Evolutionary conservation across 208 protist genomes (phyloP), one percentile per base, ranked within the genome.

Genomic region (Trichomonas vaginalis): DNA sequence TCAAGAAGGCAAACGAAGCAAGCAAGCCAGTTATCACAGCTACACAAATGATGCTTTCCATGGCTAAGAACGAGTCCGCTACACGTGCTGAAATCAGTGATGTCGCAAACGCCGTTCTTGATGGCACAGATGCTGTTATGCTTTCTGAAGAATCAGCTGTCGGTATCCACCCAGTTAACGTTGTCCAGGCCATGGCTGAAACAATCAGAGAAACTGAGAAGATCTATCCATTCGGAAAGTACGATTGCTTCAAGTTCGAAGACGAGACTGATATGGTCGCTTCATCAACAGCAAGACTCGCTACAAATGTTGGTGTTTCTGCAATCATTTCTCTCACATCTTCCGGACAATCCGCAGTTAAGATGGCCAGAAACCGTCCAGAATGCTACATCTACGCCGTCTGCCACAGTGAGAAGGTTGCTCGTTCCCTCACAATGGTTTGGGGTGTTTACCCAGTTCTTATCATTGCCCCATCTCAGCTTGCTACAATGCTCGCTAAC

Each of bases 301-400:
- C 98, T 15, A 98, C 98, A 96, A 98, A 99, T 96, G 97, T 98
- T 35, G 96, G 98, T 46, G 98, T 98, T 27, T 98, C 97, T 92
- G 97, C 97, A 9, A 97, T 99, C 95, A 96, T 99, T 45, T 97
- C 96, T 6, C 32, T 97, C 0, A 97, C 96, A 83, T 96, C 61
- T 46, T 96, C 96, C 27, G 97, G 98, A 95, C 97, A 97, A 14
- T 98, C 98, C 56, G 98, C 98, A 8, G 97, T 98, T 51, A 97
- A 99, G 12, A 97, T 99, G 37, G 97, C 98, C 95, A 99, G 99
- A 97, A 99, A 99, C 96, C 97, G 98, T 46, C 98, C 99, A 39
- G 96, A 97, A 95, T 98, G 98, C 96, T 98, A 98, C 49, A 98
- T 99, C 51, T 96, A 99, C 62, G 98, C 97, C 49, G 98, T 99